Percentiles rank a stretch among this genome's conserved stretches.
These are phyloP conservation scores for Dothideomycetidae sp. DNA, from an alignment of 2,329 filamentous ascomycete genomes.

Conservation along the genomic window DNA sequence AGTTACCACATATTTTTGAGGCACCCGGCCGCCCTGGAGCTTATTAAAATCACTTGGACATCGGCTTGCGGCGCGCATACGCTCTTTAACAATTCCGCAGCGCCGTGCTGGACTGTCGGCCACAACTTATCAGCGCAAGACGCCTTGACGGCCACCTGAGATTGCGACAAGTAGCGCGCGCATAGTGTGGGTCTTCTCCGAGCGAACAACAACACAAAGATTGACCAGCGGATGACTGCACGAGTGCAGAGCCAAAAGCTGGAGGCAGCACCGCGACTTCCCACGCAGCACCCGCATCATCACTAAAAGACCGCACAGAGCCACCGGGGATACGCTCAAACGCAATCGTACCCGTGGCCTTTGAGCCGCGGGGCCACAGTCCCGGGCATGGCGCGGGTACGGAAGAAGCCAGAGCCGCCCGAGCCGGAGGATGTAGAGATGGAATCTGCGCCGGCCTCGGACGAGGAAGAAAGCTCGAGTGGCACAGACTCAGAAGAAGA, in stretches of 20 bases:
- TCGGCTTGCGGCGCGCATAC: not conserved
- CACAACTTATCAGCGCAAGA: not conserved
- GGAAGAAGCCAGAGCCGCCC: constrained; percentile 12
- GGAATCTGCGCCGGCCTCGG: constrained; percentile 21
- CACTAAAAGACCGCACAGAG: not conserved
- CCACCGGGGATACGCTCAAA: not conserved
- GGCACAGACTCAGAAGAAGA: constrained; percentile 30
- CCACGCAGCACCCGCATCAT: not conserved
- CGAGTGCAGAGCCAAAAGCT: not conserved
- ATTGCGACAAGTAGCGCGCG: too few species aligned
- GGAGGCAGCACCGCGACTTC: not conserved
- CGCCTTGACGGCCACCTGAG: too few species aligned
- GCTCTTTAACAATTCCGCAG: not conserved
- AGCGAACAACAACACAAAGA: too few species aligned
- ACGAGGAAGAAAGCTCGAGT: constrained; percentile 14
- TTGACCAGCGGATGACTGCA: not conserved
- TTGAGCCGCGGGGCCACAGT: constrained; percentile 21
- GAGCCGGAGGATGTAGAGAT: constrained; percentile 21
- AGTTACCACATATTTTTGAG: too few species aligned
- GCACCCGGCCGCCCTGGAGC: too few species aligned
- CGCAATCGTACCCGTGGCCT: constrained; percentile 19
- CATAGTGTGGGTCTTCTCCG: too few species aligned
- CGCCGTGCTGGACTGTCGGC: not conserved
- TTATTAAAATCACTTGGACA: too few species aligned
- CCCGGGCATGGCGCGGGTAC: constrained; percentile 8